A percentile compares a stretch with the other conserved stretches of the same genome.
These are phyloP conservation scores for Cutaneotrichosporon arboriforme DNA, from an alignment of 1,284 basidiomycete species.

Conservation along the genomic window DNA sequence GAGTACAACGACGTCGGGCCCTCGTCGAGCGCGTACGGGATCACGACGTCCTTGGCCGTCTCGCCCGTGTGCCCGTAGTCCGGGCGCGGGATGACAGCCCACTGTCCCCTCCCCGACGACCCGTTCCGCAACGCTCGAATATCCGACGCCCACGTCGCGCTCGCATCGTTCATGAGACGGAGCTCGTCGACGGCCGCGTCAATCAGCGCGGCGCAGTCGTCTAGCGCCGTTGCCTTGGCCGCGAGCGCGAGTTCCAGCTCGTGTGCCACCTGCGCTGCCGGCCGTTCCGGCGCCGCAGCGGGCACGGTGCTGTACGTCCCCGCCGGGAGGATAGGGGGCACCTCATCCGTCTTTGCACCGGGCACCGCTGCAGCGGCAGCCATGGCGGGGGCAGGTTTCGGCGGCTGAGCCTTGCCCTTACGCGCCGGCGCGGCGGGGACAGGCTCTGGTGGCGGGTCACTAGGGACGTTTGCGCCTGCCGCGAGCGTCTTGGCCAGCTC, in stretches of 20 bases:
- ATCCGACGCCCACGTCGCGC: constrained; percentile 33
- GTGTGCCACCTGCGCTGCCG: constrained; percentile 11
- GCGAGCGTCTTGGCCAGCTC: constrained; percentile 40
- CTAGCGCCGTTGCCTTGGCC: constrained; percentile 34
- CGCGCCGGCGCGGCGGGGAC: background rate
- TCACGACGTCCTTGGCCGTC: constrained; percentile 33
- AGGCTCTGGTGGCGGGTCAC: constrained; percentile 32
- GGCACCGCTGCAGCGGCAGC: background rate
- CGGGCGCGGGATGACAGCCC: constrained; percentile 41
- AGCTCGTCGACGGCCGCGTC: constrained; percentile 42
- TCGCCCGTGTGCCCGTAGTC: constrained; percentile 34
- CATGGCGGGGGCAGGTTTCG: background rate
- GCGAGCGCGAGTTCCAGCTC: constrained; percentile 34
- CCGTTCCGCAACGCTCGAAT: constrained; percentile 28
- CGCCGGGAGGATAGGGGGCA: constrained; percentile 32
- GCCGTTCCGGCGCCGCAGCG: constrained; percentile 7
- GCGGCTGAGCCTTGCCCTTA: constrained; percentile 8
- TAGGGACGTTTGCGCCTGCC: constrained; percentile 18
- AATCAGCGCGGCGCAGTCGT: constrained; percentile 37
- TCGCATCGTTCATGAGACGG: constrained; percentile 29
- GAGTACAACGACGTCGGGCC: constrained; percentile 24
- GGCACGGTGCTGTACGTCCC: constrained; percentile 27
- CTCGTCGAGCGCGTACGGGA: constrained; percentile 47
- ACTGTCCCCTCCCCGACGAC: constrained; percentile 25
- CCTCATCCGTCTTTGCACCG: constrained; percentile 2